Evolutionary conservation across 2,329 filamentous ascomycete genomes (phyloP).

Genomic region (Aspergillus fumigatiaffinis): DNA sequence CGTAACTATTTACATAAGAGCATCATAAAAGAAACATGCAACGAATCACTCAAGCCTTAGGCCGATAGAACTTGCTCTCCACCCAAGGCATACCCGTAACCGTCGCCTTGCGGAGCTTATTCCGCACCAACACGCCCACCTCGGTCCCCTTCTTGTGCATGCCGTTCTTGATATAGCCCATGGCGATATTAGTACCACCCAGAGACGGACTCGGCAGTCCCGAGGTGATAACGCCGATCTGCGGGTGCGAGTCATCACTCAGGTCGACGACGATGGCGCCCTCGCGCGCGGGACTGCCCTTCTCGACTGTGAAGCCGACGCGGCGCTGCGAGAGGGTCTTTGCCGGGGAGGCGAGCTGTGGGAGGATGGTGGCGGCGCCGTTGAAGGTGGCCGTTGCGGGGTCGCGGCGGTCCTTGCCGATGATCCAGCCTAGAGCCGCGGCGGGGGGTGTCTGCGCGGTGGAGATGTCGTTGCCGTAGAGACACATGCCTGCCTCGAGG

Average conservation of each 20-base stretch:
- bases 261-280: conserved; percentile 70
- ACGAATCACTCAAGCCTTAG: conserved; percentile 13
- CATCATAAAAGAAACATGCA: conserved; percentile 1
- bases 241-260: conserved; percentile 53
- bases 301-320: conserved; percentile 73
- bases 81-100: conserved; percentile 91
- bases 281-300: conserved; percentile 82
- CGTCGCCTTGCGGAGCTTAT: conserved; percentile 68
- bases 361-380: conserved; percentile 71
- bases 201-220: conserved; percentile 85
- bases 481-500: conserved; percentile 95
- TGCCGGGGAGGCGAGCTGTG: conserved; percentile 57
- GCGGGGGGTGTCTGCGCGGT: conserved; percentile 69
- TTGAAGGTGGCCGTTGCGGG: conserved; percentile 66
- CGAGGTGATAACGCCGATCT: conserved; percentile 78
- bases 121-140: conserved; percentile 71
- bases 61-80: conserved; percentile 66
- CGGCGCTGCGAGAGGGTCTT: conserved; percentile 68
- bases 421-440: conserved; percentile 70
- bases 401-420: conserved; percentile 71
- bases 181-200: conserved; percentile 81
- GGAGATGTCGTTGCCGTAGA: conserved; percentile 98
- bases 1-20: conserved; percentile 3
- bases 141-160: conserved; percentile 81
- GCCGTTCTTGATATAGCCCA: conserved; percentile 84